Percentiles rank a stretch among this genome's conserved stretches.
phyloP scores from a whole-genome alignment of 495 filamentous ascomycete genomes.

The Talaromyces adpressus region DNA sequence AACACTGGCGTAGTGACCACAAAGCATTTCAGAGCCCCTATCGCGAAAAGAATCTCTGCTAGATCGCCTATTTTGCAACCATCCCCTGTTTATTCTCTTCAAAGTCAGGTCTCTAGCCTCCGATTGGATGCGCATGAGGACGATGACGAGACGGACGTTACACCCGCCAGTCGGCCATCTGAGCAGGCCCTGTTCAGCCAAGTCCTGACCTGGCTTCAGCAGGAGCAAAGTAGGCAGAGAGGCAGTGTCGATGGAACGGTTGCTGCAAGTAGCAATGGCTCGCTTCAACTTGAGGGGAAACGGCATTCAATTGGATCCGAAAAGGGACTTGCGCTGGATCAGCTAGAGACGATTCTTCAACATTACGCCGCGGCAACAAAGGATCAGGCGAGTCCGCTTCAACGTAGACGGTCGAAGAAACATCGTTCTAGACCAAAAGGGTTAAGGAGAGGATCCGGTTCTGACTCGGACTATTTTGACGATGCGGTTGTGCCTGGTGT shows the following conservation, averaged over 20 bases:
- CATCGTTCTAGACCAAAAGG: slow-evolving; percentile 24
- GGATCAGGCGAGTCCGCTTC: slow-evolving; percentile 22
- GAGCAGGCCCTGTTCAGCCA: slow-evolving; percentile 53
- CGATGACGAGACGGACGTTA: slow-evolving; percentile 21
- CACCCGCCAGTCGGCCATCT: slow-evolving; percentile 23
- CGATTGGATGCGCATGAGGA: slow-evolving; percentile 12
- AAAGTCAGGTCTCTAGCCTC: slow-evolving; percentile 5
- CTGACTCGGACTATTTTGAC: slow-evolving; percentile 76
- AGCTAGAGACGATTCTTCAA: slow-evolving; percentile 59
- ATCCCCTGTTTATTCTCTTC: slow-evolving; percentile 9
- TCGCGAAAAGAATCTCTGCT: slow-evolving; percentile 5
- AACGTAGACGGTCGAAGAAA: slow-evolving; percentile 23
- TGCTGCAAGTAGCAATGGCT: slow-evolving; percentile 16
- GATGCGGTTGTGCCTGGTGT: slow-evolving; percentile 69
- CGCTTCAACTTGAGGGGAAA: slow-evolving; percentile 19
- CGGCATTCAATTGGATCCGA: slow-evolving; percentile 43
- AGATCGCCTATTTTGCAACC: slow-evolving; percentile 8
- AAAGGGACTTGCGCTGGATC: slow-evolving; percentile 56
- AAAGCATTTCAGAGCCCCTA: slow-evolving; percentile 11
- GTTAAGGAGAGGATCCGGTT: slow-evolving; percentile 42
- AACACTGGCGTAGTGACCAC: neutral
- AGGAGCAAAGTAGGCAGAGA: slow-evolving; percentile 60
- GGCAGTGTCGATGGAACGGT: slow-evolving; percentile 9
- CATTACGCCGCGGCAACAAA: slow-evolving; percentile 41
- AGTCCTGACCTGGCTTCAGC: slow-evolving; percentile 71